Base-by-base conservation (phyloP, 352 stramenopile genomes). In the Phytophthora cactorum region DNA sequence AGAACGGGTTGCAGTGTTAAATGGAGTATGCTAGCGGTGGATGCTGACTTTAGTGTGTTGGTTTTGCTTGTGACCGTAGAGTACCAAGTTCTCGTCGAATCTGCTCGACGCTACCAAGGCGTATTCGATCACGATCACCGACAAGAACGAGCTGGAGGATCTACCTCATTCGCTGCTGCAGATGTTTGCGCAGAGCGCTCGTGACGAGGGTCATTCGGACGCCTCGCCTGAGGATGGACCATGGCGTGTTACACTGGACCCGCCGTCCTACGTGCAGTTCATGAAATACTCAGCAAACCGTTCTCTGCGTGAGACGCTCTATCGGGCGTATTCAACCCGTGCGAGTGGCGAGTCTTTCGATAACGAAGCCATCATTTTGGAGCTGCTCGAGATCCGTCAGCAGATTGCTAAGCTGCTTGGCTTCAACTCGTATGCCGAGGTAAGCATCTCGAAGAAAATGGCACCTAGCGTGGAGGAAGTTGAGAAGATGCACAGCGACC, bases 371-470 rank as follows among this genome's bases (percentile, higher is more conserved):
- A 89, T 99, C 55, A 98, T 99, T 63, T 79, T 96, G 6, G 89
- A 98, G 64, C 95, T 99, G 34, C 77, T 99, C 11, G 72, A 89
- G 52, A 85, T 99, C 25, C 95, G 95, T 47, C 77, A 94, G 68
- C 88, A 98, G 66, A 93, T 97, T 78, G 86, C 96, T 1, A 63
- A 84, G 43, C 68, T 99, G 55, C 82, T 99, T 32, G 97, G 96
- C 22, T 99, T 98, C 65, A 69, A 82, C 12, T 98, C 95, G 53
- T 98, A 96, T 74, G 97, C 97, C 0, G 86, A 98, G 71, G 75
- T 98, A 47, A 97, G 88, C 52, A 82, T 99, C 38, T 88, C 92
- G 0, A 90, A 84, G n/a, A 99, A 99, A 79, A 99, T 99, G 97
- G 97, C 97, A 14, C 86, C 91, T 14, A 91, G 82, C 62, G 91